phyloP scores from a whole-genome alignment of 1,284 basidiomycete species.

The Tilletia indica region DNA sequence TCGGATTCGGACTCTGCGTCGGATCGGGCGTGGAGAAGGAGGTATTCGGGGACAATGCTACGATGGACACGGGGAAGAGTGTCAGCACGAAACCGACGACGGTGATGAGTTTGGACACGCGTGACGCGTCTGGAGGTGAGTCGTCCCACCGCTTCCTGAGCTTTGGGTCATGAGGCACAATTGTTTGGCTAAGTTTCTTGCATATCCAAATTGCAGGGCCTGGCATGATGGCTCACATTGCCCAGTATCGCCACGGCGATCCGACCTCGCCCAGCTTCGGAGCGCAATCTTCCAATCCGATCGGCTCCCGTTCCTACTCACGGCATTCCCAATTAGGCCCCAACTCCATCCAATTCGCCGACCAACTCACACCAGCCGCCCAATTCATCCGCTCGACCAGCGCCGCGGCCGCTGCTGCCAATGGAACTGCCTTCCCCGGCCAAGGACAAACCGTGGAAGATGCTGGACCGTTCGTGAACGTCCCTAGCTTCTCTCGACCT shows the following conservation, averaged over 20 bases:
- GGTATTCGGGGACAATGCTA: slow-evolving; percentile 12
- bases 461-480: slow-evolving; percentile 30
- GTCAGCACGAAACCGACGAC: slow-evolving; percentile 95
- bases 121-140: slow-evolving; percentile 27
- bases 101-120: slow-evolving; percentile 73
- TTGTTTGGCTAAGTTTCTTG: too few relatives aligned
- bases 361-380: slow-evolving; percentile 7
- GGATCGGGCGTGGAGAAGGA: slow-evolving; percentile 11
- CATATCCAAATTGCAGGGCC: too few relatives aligned
- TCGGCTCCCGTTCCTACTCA: too few relatives aligned
- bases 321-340: too few relatives aligned
- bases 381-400: slow-evolving; percentile 22
- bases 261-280: slow-evolving; percentile 20
- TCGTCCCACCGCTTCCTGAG: background rate
- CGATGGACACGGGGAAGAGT: slow-evolving; percentile 61
- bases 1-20: background rate
- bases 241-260: slow-evolving; percentile 67
- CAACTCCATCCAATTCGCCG: background rate
- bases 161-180: background rate
- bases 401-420: slow-evolving; percentile 14
- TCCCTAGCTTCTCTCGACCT: slow-evolving; percentile 78
- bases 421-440: background rate
- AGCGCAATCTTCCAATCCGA: background rate
- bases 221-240: slow-evolving; percentile 75
- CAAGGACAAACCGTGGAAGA: slow-evolving; percentile 23